Evolutionary conservation across 2,329 filamentous ascomycete species (phyloP), one percentile per base, ranked within the genome.

Genomic region (Alternaria hordeiaustralica): DNA sequence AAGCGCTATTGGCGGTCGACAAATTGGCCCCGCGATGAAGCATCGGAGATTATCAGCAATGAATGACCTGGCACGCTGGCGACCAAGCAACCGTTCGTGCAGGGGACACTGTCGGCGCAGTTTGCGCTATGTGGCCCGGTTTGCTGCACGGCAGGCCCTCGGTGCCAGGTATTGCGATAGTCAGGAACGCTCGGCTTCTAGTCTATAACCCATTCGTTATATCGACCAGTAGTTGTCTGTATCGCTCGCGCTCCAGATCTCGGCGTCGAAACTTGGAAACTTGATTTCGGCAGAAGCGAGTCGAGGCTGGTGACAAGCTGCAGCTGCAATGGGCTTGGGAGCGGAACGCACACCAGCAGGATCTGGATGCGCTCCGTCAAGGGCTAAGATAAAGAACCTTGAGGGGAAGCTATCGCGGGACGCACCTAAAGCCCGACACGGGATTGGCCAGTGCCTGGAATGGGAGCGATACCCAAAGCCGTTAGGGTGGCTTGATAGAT

Each of bases 1-100:
- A 28, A 21, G 51, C 46, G 60, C 65, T n/a, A 75, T 75, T 75
- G 72, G 74, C 61, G 55, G 44, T 50, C 10, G 45, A 18, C 46
- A 53, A 64, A 57, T 66, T 65, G 64, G 65, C 59, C 47, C 55
- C 65, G 58, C 61, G 60, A 61, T 64, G 61, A 56, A 64, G 67
- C 64, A 61, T 64, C 66, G 66, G 45, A 68, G 44, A 61, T 53
- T 63, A 64, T 69, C 63, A 75, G 74, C 70, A 68, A 53, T 68
- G 66, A 61, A 58, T 75, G 73, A 76, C 63, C 67, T 78, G 75
- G 74, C 74, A 75, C 58, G 55, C 65, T 65, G 63, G 61, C 63
- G 58, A 64, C 76, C 76, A 77, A 73, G 70, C 71, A 73, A 76
- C 61, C 50, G 66, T 67, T 67, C 61, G 49, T 66, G 70, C 64